These are phyloP conservation scores for Wickerhamomyces sp. DNA, from an alignment of 1,139 yeast genomes.

Conservation along the genomic window DNA sequence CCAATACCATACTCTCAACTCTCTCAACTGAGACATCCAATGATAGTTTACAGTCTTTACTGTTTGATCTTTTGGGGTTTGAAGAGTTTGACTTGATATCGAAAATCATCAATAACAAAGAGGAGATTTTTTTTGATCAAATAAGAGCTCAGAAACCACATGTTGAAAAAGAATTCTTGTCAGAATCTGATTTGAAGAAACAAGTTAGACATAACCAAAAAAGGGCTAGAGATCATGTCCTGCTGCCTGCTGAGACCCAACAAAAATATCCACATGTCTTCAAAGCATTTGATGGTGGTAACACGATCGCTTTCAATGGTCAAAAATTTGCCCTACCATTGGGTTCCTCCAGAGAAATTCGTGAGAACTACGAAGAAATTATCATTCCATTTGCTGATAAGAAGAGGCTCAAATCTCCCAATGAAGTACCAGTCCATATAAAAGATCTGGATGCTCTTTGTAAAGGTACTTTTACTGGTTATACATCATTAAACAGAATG, in stretches of 20 bases:
- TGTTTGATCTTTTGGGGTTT: conserved; percentile 79
- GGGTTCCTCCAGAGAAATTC: conserved; percentile 69
- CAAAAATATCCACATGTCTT: conserved; percentile 84
- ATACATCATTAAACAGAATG: conserved; percentile 75
- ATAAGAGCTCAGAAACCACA: conserved; percentile 12
- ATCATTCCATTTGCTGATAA: conserved; percentile 70
- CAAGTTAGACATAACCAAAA: conserved; percentile 52
- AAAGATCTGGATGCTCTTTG: conserved; percentile 70
- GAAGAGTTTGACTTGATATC: conserved; percentile 80
- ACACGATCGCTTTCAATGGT: conserved; percentile 71
- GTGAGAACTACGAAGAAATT: conserved; percentile 74
- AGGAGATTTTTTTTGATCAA: conserved; percentile 25
- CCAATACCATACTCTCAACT: conserved; percentile 22
- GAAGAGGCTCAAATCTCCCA: conserved; percentile 34
- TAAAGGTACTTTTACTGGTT: conserved; percentile 77
- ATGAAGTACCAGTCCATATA: conserved; percentile 52
- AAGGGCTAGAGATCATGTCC: conserved; percentile 43
- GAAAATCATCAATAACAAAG: conserved; percentile 52
- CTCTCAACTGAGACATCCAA: conserved; percentile 23
- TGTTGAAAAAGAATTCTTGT: conserved; percentile 32
- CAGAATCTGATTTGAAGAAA: conserved; percentile 53
- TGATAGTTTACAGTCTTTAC: conserved; percentile 31
- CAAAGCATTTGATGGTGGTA: conserved; percentile 62
- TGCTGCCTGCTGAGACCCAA: conserved; percentile 41
- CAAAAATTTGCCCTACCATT: conserved; percentile 72